Base-by-base conservation (phyloP, 257 asterid genomes). In the Haberlea rhodopensis region DNA sequence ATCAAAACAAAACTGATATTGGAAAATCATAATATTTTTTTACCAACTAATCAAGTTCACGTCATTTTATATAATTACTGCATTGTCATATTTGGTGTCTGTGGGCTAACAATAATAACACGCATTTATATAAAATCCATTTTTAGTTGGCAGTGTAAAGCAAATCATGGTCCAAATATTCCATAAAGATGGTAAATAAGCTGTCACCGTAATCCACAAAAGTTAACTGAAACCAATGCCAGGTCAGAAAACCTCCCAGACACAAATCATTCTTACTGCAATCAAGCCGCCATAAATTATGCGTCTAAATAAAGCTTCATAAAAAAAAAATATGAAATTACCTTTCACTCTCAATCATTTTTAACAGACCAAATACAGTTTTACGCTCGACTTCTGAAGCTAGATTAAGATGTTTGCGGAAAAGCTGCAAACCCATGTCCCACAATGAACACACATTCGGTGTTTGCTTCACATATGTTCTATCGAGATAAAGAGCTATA, bases 391-490 rank as follows among this genome's bases (percentile, higher is more conserved):
- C 97, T 82, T 94, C 96, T 52, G 92, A 76, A 67, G 95, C 95
- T 62, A 87, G 84, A 73, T 88, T 79, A 57, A 94, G 96, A 80
- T 89, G 97, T 69, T 94, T 94, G 72, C 91, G 86, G 71, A 89
- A 92, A 75, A 92, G 91, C 73, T 87, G 96, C 90, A 92, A 81
- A 54, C 99, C 99, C 97, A 89, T 92, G 82, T 92, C 99, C 99
- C 99, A 92, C 71, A 92, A 69, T 56, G 99, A 92, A 48, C 89
- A 84, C 40, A 89, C 96, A 70, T 79, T 84, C 7, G 96, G 81
- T 28, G 95, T 87, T 79, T 87, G 97, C 84, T 92, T 89, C 68
- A 92, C 99, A 65, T 89, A 92, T 69, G 97, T 92, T 77, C 97
- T 80, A 79, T 92, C 99, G 32, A 92, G 95, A 81, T 74, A 84